Base-by-base conservation (phyloP, 2,329 filamentous ascomycete species). In the Diaporthe humulicola region DNA sequence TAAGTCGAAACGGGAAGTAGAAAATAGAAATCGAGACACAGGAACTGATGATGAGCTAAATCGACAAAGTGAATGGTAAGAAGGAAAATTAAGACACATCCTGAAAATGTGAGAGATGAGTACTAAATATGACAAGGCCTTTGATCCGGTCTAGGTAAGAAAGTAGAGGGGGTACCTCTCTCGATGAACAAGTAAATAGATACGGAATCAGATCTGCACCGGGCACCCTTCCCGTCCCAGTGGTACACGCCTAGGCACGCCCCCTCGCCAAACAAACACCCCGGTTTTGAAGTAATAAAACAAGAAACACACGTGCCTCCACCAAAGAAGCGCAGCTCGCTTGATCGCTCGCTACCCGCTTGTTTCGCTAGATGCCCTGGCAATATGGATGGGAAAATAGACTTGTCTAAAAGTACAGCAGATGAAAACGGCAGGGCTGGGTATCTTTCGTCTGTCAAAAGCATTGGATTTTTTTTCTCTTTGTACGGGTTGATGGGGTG, bases 401-500 rank as follows among this genome's bases (percentile, higher is more conserved):
- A 28, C 33, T 69, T 40, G 48, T 69, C 64, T 69, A 69, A 69
- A 69, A 69, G 22, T 69, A 69, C 64, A 69, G 48, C 64, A 69
- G 64, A 69, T 69, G 48, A 54, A 66, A 69, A 69, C 52, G 64
- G 64, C 64, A 69, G 48, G 64, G 28, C 48, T 64, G 70, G 57
- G 70, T 72, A 72, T 72, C 70, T 72, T 61, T 64, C 70, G 70
- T 64, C 70, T 61, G 57, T 25, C 33, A 71, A 71, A 33, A 48
- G 64, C 64, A 69, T 38, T 54, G 64, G 19, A 2, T 69, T 45
- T 33, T 52, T 28, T 52, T 9, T 42, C 69, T 64, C 45, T 72
- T 33, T 61, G 36, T 30, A 54, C 36, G 40, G 22, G 25, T 42
- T 54, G 57, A 30, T 45, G n/a, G 14, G 52, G 54, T 50, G 9